These are phyloP conservation scores for Tylopilus sp. DNA, from an alignment of 768 basidiomycete genomes.

Conservation along the genomic window DNA sequence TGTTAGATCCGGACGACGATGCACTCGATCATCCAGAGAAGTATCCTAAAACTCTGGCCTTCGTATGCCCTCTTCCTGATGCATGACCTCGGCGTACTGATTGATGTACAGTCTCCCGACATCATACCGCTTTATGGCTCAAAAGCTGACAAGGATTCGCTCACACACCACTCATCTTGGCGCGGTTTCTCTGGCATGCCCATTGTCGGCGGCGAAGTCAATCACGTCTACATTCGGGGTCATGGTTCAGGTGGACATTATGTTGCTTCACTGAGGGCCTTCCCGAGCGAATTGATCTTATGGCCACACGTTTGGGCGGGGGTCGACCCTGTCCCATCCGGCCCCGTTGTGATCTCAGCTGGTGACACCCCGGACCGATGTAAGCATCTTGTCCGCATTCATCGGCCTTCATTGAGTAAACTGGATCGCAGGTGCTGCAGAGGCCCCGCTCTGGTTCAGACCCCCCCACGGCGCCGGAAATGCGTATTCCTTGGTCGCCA, in stretches of 20 bases:
- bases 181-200: constrained; percentile 6
- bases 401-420: neutral
- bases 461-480: constrained; percentile 4
- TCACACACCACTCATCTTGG: neutral
- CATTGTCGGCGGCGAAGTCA: constrained; percentile 3
- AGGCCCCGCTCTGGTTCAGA: constrained; percentile 2
- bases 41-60: neutral
- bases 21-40: neutral
- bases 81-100: neutral
- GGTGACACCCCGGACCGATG: neutral
- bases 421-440: constrained; percentile 1
- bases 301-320: constrained; percentile 2
- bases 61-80: neutral
- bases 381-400: neutral
- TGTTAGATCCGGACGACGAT: constrained; percentile 4
- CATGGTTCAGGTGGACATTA: neutral
- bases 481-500: constrained; percentile 8
- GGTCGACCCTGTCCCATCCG: neutral
- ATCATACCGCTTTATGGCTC: constrained; percentile 4
- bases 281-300: constrained; percentile 6
- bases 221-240: constrained; percentile 6
- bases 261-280: constrained; percentile 1
- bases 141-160: neutral
- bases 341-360: neutral
- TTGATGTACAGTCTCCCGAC: constrained; percentile 1